Evolutionary conservation across 805 yeast species (phyloP).

Genomic region (Ogataea zsoltii): DNA sequence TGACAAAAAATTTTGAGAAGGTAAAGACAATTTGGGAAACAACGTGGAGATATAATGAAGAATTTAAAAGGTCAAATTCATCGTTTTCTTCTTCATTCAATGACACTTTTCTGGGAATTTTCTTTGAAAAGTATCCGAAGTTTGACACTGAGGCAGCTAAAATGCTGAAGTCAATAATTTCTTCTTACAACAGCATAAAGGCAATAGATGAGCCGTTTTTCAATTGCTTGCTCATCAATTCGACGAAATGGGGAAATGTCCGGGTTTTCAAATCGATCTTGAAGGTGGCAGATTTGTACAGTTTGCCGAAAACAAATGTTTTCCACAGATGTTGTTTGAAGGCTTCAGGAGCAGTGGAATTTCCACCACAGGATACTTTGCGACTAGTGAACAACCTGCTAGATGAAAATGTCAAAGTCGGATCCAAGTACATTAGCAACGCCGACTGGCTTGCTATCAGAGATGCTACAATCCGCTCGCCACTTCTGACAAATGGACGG

Average conservation of each 20-base stretch:
- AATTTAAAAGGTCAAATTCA: constrained; percentile 48
- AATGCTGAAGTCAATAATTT: constrained; percentile 56
- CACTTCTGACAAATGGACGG: constrained; percentile 40
- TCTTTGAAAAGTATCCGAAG: constrained; percentile 59
- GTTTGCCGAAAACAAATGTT: constrained; percentile 63
- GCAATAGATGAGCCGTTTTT: constrained; percentile 79
- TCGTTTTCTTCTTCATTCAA: constrained; percentile 73
- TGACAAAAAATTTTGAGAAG: constrained; percentile 55
- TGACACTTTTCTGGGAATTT: constrained; percentile 66
- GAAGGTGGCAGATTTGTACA: constrained; percentile 57
- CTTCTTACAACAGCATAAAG: constrained; percentile 54
- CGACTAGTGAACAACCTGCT: constrained; percentile 28
- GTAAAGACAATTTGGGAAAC: constrained; percentile 62
- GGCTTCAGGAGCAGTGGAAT: constrained; percentile 62
- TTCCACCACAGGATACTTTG: constrained; percentile 53
- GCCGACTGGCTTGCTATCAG: constrained; percentile 86
- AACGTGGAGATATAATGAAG: constrained; percentile 56
- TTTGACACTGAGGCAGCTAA: constrained; percentile 53
- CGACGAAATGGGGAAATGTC: constrained; percentile 64
- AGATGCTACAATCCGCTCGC: constrained; percentile 66
- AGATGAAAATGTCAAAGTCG: constrained; percentile 47
- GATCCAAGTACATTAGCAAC: constrained; percentile 61
- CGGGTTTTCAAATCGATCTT: constrained; percentile 64
- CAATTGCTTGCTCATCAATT: constrained; percentile 69
- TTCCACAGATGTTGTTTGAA: constrained; percentile 73